Conservation (phyloP, 495 filamentous ascomycete species). For the Penicillium atrosanguineum region DNA sequence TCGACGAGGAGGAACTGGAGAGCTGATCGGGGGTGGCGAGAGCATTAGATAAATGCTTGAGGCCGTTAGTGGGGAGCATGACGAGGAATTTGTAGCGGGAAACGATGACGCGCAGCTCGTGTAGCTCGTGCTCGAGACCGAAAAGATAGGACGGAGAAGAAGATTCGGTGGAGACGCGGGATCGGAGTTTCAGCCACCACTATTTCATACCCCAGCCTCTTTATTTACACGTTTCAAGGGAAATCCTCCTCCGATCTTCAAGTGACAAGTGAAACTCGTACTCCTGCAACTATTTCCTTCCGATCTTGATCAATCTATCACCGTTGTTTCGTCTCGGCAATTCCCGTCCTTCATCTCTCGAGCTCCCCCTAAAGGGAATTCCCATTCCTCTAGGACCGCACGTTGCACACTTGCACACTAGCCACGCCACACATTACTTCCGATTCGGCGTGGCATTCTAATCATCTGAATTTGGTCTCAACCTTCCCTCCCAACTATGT, state of each 20-base stretch:
- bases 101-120: slow-evolving; percentile 12
- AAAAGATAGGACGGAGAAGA: slow-evolving; percentile 3
- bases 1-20: slow-evolving; percentile 60
- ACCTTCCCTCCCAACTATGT: slow-evolving; percentile 11
- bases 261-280: not conserved
- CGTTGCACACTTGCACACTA: slow-evolving; percentile 23
- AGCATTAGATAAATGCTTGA: slow-evolving; percentile 72
- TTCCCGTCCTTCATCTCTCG: not conserved
- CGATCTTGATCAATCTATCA: not conserved
- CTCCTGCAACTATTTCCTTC: not conserved
- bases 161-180: slow-evolving; percentile 16
- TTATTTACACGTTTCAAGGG: slow-evolving; percentile 17
- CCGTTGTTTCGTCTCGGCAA: not conserved
- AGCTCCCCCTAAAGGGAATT: not conserved
- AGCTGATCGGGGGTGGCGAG: slow-evolving; percentile 84
- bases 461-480: slow-evolving; percentile 13
- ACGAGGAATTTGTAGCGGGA: slow-evolving; percentile 5
- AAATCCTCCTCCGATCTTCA: not conserved
- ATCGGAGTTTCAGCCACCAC: slow-evolving; percentile 24
- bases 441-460: slow-evolving; percentile 39
- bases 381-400: slow-evolving; percentile 4
- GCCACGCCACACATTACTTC: slow-evolving; percentile 26
- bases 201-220: slow-evolving; percentile 31
- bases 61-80: slow-evolving; percentile 29
- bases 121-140: not conserved